Conservation (phyloP, 2,329 filamentous ascomycete species). For the Hymenoscyphus fraxineus region DNA sequence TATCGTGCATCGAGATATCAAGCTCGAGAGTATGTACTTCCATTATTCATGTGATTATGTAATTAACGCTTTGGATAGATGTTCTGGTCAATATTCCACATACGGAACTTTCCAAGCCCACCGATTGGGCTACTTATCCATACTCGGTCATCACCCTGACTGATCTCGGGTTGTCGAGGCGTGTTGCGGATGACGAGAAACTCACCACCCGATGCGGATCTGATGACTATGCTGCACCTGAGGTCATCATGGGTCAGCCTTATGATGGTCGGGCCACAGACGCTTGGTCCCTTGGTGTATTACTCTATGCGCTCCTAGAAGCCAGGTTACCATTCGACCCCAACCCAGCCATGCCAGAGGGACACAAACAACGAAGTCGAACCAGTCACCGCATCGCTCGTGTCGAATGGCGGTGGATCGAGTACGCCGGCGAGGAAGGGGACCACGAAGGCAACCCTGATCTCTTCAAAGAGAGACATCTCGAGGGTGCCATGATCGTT, state of each 20-base stretch:
- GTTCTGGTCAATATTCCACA: slow-evolving; percentile 83
- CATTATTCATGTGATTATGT: slow-evolving; percentile 18
- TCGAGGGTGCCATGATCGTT: slow-evolving; percentile 73
- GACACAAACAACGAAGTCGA: slow-evolving; percentile 70
- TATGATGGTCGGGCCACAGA: slow-evolving; percentile 92
- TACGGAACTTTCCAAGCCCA: slow-evolving; percentile 58
- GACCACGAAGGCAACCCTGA: slow-evolving; percentile 70
- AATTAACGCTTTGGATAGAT: slow-evolving; percentile 49
- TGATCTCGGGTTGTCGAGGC: slow-evolving; percentile 84
- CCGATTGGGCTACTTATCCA: slow-evolving; percentile 72
- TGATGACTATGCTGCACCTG: slow-evolving; percentile 94
- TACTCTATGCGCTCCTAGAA: slow-evolving; percentile 91
- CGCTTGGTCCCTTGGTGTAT: slow-evolving; percentile 90
- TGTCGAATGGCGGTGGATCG: slow-evolving; percentile 92
- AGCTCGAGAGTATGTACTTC: slow-evolving; percentile 78
- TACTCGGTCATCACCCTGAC: slow-evolving; percentile 84
- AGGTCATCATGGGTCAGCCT: slow-evolving; percentile 90
- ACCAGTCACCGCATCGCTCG: slow-evolving; percentile 93
- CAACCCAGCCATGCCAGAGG: slow-evolving; percentile 73
- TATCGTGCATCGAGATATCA: slow-evolving; percentile 96
- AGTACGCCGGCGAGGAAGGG: slow-evolving; percentile 77
- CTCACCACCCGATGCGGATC: slow-evolving; percentile 93
- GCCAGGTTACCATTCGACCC: slow-evolving; percentile 92
- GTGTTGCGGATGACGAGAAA: slow-evolving; percentile 79
- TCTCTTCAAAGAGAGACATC: slow-evolving; percentile 59